These are phyloP conservation scores for Sporothrix dimorphospora DNA, from an alignment of 2,329 filamentous ascomycete species.

Conservation along the genomic window DNA sequence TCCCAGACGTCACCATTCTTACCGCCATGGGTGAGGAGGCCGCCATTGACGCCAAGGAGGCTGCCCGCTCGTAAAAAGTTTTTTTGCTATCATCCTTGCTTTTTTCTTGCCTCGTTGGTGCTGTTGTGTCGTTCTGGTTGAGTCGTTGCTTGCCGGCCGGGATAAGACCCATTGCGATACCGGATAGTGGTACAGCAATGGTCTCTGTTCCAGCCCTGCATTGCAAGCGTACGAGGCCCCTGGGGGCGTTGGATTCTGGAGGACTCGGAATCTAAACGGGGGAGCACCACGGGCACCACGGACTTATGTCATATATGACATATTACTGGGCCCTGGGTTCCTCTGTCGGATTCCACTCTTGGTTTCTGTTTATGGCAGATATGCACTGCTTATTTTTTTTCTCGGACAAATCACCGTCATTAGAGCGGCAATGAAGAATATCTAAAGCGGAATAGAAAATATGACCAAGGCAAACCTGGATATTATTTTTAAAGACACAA, in stretches of 20 bases:
- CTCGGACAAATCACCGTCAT: constrained; percentile 2
- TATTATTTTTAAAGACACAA: background rate
- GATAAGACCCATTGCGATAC: background rate
- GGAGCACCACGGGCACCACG: background rate
- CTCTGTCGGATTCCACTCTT: constrained; percentile 25
- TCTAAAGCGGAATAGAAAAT: constrained; percentile 30
- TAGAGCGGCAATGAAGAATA: constrained; percentile 27
- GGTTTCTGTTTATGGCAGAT: constrained; percentile 23
- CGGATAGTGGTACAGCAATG: constrained; percentile 1
- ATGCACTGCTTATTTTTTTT: constrained; percentile 14
- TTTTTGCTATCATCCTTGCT: constrained; percentile 26
- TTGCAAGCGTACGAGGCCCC: constrained; percentile 25
- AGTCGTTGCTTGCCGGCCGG: constrained; percentile 27
- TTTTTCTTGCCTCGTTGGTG: constrained; percentile 28
- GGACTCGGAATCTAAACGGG: constrained; percentile 16
- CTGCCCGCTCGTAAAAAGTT: constrained; percentile 55
- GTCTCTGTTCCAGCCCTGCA: background rate
- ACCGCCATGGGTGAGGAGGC: constrained; percentile 95
- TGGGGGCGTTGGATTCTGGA: constrained; percentile 24
- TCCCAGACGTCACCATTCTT: constrained; percentile 82
- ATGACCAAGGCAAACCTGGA: constrained; percentile 19
- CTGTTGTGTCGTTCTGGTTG: constrained; percentile 28
- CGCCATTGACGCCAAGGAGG: constrained; percentile 93
- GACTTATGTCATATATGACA: constrained; percentile 13
- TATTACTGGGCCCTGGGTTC: constrained; percentile 6